phyloP scores from a whole-genome alignment of 2,329 filamentous ascomycete genomes.

The Mycosphaerelloides madeirae region DNA sequence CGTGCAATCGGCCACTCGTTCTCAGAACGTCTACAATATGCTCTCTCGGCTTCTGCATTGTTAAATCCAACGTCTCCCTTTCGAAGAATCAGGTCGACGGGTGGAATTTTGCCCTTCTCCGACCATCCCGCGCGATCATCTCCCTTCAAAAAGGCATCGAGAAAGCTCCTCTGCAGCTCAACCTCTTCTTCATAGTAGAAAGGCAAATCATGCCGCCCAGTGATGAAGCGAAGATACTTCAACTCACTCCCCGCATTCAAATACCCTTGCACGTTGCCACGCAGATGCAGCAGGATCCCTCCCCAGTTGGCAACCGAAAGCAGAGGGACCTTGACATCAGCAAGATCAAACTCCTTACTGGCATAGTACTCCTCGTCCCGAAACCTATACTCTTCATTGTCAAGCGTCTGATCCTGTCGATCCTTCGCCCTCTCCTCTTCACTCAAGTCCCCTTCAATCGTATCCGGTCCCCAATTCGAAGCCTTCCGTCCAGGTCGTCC shows the following conservation, averaged over 20 bases:
- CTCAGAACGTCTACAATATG: conserved; percentile 54
- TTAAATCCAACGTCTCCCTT: conserved; percentile 66
- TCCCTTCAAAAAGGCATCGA: conserved; percentile 66
- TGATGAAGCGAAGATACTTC: conserved; percentile 67
- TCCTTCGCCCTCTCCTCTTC: conserved; percentile 50
- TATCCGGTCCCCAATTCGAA: conserved; percentile 50
- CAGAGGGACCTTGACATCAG: conserved; percentile 63
- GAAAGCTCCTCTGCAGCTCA: conserved; percentile 61
- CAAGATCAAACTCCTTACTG: conserved; percentile 60
- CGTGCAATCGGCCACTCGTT: conserved; percentile 62
- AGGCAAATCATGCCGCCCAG: conserved; percentile 65
- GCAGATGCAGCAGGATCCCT: conserved; percentile 63
- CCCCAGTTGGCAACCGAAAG: conserved; percentile 68
- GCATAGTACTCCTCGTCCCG: conserved; percentile 62
- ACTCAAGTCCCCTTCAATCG: conserved; percentile 55
- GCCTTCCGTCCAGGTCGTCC: conserved; percentile 45
- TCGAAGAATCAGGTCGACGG: conserved; percentile 58
- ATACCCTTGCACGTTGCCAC: conserved; percentile 65
- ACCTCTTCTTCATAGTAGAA: conserved; percentile 69
- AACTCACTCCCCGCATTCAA: conserved; percentile 58
- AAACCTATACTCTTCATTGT: conserved; percentile 51
- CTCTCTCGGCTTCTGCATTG: conserved; percentile 55
- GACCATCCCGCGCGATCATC: conserved; percentile 61
- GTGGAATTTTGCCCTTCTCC: conserved; percentile 52
- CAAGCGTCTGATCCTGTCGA: conserved; percentile 37